Conservation (phyloP, 2,329 filamentous ascomycete genomes). For the Lecanicillium sp. region DNA sequence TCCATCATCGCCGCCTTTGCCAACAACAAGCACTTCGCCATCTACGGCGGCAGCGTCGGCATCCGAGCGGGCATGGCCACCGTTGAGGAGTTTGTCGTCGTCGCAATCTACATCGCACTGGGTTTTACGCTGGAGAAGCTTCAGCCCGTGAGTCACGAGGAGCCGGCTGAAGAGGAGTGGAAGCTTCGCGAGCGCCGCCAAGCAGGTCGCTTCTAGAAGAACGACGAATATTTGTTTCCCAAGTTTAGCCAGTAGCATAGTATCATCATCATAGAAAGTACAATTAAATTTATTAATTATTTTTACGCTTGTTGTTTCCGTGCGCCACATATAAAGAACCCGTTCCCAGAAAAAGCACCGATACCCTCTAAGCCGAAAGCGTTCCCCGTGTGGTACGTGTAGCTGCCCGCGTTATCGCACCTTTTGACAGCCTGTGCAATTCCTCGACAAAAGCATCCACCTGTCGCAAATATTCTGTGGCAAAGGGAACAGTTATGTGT, state of each 20-base stretch:
- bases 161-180: not conserved
- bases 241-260: too few relatives aligned
- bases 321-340: too few relatives aligned
- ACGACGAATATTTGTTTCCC: too few relatives aligned
- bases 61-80: slow-evolving; percentile 40
- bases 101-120: slow-evolving; percentile 34
- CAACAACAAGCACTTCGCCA: slow-evolving; percentile 35
- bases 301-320: not conserved
- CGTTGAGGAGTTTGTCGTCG: slow-evolving; percentile 44
- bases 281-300: not conserved
- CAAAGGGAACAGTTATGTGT: slow-evolving; percentile 24
- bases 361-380: not conserved
- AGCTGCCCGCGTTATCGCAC: slow-evolving; percentile 29
- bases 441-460: slow-evolving; percentile 40
- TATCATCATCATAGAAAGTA: too few relatives aligned
- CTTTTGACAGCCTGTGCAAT: slow-evolving; percentile 35
- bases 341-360: too few relatives aligned
- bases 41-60: slow-evolving; percentile 31
- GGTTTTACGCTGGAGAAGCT: slow-evolving; percentile 24
- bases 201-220: not conserved
- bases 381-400: too few relatives aligned
- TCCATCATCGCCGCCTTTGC: slow-evolving; percentile 37
- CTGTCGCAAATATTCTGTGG: slow-evolving; percentile 34
- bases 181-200: not conserved
- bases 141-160: not conserved